Conservation (phyloP, 2,329 filamentous ascomycete genomes). For the Trichoderma sp. region DNA sequence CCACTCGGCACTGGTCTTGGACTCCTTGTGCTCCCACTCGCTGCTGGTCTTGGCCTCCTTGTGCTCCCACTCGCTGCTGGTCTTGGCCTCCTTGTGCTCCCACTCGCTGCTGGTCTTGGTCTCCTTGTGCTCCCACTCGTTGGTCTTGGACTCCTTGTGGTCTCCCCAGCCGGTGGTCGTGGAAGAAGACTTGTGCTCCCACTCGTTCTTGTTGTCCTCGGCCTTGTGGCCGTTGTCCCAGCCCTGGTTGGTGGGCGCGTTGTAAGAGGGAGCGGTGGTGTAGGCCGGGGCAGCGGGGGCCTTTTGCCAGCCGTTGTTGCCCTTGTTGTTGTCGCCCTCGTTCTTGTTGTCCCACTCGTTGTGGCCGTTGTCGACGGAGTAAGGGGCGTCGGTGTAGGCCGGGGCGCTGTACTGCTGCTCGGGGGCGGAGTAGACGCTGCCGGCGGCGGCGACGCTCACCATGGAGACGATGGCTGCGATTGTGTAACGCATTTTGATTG, state of each 20-base stretch:
- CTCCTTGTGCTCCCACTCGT: not conserved
- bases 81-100: not conserved
- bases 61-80: not conserved
- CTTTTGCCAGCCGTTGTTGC: not conserved
- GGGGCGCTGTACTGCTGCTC: not conserved
- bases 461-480: constrained; percentile 37
- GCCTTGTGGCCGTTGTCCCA: not conserved
- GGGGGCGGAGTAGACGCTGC: constrained; percentile 1
- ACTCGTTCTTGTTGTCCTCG: not conserved
- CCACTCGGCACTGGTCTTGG: not conserved
- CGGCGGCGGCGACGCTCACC: constrained; percentile 33
- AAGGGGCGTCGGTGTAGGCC: not conserved
- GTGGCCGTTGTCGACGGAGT: not conserved
- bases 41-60: not conserved
- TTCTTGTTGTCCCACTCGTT: not conserved
- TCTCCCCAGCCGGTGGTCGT: not conserved
- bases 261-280: not conserved
- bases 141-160: not conserved
- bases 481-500: constrained; percentile 28
- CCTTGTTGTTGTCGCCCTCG: not conserved
- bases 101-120: too few relatives aligned
- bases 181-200: not conserved
- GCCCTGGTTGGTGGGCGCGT: not conserved
- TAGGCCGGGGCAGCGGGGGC: not conserved
- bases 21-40: constrained; percentile 1